phyloP scores from a whole-genome alignment of 257 asterid species.

The Craterostigma plantagineum region DNA sequence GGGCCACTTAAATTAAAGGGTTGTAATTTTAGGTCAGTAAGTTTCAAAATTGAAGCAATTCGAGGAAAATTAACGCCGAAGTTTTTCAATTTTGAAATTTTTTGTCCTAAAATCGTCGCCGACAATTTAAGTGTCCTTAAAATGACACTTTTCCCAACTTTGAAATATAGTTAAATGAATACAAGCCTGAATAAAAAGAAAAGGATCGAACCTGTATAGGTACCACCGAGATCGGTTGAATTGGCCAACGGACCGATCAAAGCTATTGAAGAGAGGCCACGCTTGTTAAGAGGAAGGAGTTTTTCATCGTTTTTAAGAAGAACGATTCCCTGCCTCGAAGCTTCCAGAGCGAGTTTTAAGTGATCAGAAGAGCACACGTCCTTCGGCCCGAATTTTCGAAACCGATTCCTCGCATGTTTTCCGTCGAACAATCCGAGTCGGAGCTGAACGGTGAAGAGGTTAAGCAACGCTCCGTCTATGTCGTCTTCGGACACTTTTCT shows the following conservation, averaged over 20 bases:
- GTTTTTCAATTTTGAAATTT: too few relatives aligned
- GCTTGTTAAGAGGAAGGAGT: constrained; percentile 42
- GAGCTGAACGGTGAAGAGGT: constrained; percentile 62
- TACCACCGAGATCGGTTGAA: constrained; percentile 56
- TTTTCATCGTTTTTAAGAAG: constrained; percentile 62
- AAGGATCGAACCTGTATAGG: constrained; percentile 45
- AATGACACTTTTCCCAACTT: too few relatives aligned
- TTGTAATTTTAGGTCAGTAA: too few relatives aligned
- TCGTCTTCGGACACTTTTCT: constrained; percentile 59
- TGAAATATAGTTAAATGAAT: too few relatives aligned
- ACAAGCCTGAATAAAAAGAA: background rate
- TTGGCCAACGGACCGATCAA: constrained; percentile 74
- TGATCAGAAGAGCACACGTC: constrained; percentile 21
- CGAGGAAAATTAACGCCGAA: too few relatives aligned
- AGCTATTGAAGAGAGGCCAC: constrained; percentile 41
- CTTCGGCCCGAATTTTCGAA: constrained; percentile 25
- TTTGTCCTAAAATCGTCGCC: too few relatives aligned
- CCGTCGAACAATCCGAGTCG: constrained; percentile 85
- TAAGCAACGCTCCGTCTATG: constrained; percentile 55
- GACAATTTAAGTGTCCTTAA: too few relatives aligned
- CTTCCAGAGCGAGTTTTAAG: constrained; percentile 63
- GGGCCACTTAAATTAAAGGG: too few relatives aligned
- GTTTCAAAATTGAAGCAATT: too few relatives aligned
- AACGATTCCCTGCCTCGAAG: constrained; percentile 77
- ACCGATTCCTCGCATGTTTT: constrained; percentile 18